A percentile compares a stretch with the other conserved stretches of the same genome.
Evolutionary conservation across 2,329 filamentous ascomycete genomes (phyloP).

Genomic region (Celoporthe dispersa): DNA sequence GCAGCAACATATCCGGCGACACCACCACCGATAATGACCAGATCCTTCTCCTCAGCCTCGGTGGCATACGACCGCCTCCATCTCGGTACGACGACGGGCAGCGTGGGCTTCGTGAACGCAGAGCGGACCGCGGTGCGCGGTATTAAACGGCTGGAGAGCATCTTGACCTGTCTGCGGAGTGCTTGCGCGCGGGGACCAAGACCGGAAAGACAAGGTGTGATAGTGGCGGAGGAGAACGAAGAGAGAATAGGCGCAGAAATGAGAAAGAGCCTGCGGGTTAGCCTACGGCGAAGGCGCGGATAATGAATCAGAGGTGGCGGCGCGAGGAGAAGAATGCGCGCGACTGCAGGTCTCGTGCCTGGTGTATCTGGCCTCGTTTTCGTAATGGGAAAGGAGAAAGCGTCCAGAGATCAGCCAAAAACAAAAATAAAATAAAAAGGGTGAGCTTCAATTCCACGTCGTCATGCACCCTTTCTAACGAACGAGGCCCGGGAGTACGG

Average conservation of each 20-base stretch:
- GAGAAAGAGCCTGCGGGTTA: constrained; percentile 9
- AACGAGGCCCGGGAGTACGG: not conserved
- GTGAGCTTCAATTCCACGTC: constrained; percentile 15
- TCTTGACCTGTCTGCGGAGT: constrained; percentile 36
- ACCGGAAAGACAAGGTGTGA: not conserved
- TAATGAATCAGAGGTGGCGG: constrained; percentile 8
- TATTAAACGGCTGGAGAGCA: constrained; percentile 67
- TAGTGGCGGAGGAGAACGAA: not conserved
- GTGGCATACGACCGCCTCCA: constrained; percentile 65
- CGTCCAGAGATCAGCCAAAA: not conserved
- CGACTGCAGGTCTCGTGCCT: constrained; percentile 22
- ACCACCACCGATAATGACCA: constrained; percentile 97
- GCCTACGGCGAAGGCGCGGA: constrained; percentile 12
- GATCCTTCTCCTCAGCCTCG: constrained; percentile 82
- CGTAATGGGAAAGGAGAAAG: constrained; percentile 2
- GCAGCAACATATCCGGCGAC: constrained; percentile 98
- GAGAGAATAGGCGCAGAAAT: constrained; percentile 1
- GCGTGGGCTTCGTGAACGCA: constrained; percentile 47
- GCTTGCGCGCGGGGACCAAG: constrained; percentile 1
- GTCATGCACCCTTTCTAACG: constrained; percentile 16
- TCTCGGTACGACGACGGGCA: constrained; percentile 54
- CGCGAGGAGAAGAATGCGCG: constrained; percentile 6
- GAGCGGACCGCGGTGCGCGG: constrained; percentile 61
- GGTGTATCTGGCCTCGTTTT: not conserved
- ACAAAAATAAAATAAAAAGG: not conserved